These are phyloP conservation scores for Phytophthora cactorum DNA, from an alignment of 352 stramenopile genomes.

Conservation along the genomic window DNA sequence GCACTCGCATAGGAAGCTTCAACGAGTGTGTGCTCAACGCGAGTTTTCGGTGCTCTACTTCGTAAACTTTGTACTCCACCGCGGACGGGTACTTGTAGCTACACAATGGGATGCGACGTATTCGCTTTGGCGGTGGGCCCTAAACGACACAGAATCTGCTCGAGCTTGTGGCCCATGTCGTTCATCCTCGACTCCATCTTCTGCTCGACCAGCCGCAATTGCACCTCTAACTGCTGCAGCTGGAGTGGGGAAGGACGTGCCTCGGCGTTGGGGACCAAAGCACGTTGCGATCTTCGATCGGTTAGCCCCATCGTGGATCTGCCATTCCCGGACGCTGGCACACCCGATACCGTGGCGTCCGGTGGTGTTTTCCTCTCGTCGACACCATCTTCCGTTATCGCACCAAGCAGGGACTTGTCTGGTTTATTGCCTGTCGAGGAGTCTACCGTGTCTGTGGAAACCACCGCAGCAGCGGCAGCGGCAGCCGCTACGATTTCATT, in stretches of 20 bases:
- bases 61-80: too few relatives aligned
- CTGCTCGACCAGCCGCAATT: slow-evolving; percentile 34
- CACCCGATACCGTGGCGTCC: not conserved
- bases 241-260: slow-evolving; percentile 7
- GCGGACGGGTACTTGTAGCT: not conserved
- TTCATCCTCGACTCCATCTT: slow-evolving; percentile 39
- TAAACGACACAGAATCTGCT: slow-evolving; percentile 37
- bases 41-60: slow-evolving; percentile 1
- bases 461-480: slow-evolving; percentile 11
- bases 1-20: slow-evolving; percentile 4
- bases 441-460: not conserved
- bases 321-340: not conserved
- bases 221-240: slow-evolving; percentile 31
- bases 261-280: not conserved
- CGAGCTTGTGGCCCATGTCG: slow-evolving; percentile 37
- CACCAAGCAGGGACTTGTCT: slow-evolving; percentile 3
- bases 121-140: not conserved
- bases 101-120: slow-evolving; percentile 4
- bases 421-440: not conserved
- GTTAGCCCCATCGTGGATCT: slow-evolving; percentile 7
- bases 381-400: slow-evolving; percentile 27
- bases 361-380: slow-evolving; percentile 22
- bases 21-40: not conserved
- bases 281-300: slow-evolving; percentile 24
- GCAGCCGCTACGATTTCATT: slow-evolving; percentile 23